Conservation (phyloP, 176 grass and related monocot species). For the Oropetium thomaeum region DNA sequence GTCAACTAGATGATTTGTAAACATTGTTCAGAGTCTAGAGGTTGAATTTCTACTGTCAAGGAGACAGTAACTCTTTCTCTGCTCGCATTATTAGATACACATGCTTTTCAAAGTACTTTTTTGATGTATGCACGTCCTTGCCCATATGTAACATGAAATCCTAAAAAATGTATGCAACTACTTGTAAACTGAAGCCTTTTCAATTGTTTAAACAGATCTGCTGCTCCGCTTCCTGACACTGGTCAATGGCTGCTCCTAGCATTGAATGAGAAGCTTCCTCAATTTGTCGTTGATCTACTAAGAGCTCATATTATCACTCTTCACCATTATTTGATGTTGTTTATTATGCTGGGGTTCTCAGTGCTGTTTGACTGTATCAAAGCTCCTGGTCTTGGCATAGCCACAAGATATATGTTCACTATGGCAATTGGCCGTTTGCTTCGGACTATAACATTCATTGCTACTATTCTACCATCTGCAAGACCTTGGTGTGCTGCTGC, state of each 20-base stretch:
- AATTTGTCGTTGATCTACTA: constrained; percentile 52
- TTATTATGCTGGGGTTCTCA: constrained; percentile 90
- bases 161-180: not conserved
- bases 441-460: constrained; percentile 71
- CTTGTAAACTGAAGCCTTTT: constrained; percentile 13
- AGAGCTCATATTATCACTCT: constrained; percentile 76
- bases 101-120: not conserved
- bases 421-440: constrained; percentile 81
- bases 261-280: constrained; percentile 78
- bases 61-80: constrained; percentile 6
- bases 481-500: constrained; percentile 75
- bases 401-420: constrained; percentile 85
- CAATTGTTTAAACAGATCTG: constrained; percentile 44
- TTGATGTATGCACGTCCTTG: not conserved
- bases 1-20: no score
- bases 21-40: not conserved
- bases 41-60: constrained; percentile 17
- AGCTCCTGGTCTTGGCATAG: constrained; percentile 81
- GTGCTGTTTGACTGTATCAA: constrained; percentile 78
- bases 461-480: constrained; percentile 78
- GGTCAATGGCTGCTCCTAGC: constrained; percentile 88
- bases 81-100: not conserved
- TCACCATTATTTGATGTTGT: constrained; percentile 89
- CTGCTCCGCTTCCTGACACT: constrained; percentile 77
- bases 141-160: not conserved